Evolutionary conservation across 768 basidiomycete species (phyloP), one percentile per base, ranked within the genome.

Genomic region (Rubroboletus pulcherrimus): DNA sequence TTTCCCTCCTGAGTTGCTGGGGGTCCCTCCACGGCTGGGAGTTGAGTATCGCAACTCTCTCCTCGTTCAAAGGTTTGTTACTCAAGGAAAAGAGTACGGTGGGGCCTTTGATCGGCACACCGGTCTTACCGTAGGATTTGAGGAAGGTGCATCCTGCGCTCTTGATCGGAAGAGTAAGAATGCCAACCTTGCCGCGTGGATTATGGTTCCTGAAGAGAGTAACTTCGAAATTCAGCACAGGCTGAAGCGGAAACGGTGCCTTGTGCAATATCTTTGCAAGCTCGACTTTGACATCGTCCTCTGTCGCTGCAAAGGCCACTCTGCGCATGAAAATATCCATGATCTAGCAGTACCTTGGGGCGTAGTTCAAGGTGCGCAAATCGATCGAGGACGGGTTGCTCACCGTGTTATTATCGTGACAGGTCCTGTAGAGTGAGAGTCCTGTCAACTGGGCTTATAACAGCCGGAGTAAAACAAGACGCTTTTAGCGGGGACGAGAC

Each of bases 301-400:
- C 63, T 1, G 38, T 57, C 1, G 67, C 73, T 39, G 72, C 62
- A 11, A 59, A 48, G 5, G 67, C 46, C 11, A 75, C 63, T n/a
- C 63, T 54, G 15, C 57, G 49, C 72, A 75, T 72, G 61, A 65
- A 75, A 19, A 75, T 30, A 6, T 75, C 70, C 74, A 75, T 75
- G 50, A 40, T 62, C 31, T 49, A 39, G 37, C 10, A 55, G 52
- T 51, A 51, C 29, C 49, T 44, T 42, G 24, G 21, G 33, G 24
- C 29, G 2, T 21, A 0, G 39, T 56, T 58, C 38, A 57, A 42
- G 17, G 24, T 37, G 34, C 14, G 31, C 4, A 6, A 5, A 33
- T 49, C 12, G 14, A 30, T 34, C 33, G 26, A 29, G 3, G 41
- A n/a, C 33, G 47, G 48, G 49, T 29, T 7, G 38, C 66, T 69